Conservation (phyloP, 176 grass and related monocot genomes). For the Oryza glumipatula region DNA sequence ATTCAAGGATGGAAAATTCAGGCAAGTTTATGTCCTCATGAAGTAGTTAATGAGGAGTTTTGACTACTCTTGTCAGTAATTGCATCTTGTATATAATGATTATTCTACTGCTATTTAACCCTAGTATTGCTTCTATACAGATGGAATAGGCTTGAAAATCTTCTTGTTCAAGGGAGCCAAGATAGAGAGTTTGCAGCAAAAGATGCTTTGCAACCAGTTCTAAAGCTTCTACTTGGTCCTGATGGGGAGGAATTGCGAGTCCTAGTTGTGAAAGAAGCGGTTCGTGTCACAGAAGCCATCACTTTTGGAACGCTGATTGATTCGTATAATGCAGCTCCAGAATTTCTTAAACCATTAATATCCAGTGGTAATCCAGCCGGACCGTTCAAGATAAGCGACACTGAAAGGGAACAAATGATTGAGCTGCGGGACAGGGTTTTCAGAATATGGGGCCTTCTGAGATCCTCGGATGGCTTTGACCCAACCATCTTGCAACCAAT, state of each 20-base stretch:
- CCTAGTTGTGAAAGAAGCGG: slow-evolving; percentile 91
- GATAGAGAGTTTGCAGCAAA: slow-evolving; percentile 91
- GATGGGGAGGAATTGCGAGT: slow-evolving; percentile 78
- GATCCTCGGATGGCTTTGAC: slow-evolving; percentile 88
- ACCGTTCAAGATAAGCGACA: slow-evolving; percentile 71
- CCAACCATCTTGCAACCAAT: slow-evolving; percentile 91
- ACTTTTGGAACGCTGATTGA: slow-evolving; percentile 73
- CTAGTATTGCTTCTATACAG: slow-evolving; percentile 47
- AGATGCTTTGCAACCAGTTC: slow-evolving; percentile 93
- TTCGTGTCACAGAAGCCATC: slow-evolving; percentile 87
- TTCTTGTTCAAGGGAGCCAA: slow-evolving; percentile 90
- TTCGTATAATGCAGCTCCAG: slow-evolving; percentile 69
- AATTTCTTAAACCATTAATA: slow-evolving; percentile 77
- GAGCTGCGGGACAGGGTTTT: slow-evolving; percentile 81
- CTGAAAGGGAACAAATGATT: slow-evolving; percentile 70
- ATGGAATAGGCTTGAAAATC: slow-evolving; percentile 99
- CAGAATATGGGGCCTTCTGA: slow-evolving; percentile 86
- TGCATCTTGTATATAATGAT: neutral
- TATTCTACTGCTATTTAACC: slow-evolving; percentile 16
- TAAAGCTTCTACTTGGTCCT: slow-evolving; percentile 79
- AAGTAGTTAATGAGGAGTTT: slow-evolving; percentile 26
- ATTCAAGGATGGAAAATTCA: slow-evolving; percentile 98
- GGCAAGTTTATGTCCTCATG: slow-evolving; percentile 54
- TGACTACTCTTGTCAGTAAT: neutral
- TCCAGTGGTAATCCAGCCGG: slow-evolving; percentile 59